Percentiles rank a stretch among this genome's conserved stretches.
Evolutionary conservation across 139 green algal genomes (phyloP).

Genomic region (Nannochloris sp.): DNA sequence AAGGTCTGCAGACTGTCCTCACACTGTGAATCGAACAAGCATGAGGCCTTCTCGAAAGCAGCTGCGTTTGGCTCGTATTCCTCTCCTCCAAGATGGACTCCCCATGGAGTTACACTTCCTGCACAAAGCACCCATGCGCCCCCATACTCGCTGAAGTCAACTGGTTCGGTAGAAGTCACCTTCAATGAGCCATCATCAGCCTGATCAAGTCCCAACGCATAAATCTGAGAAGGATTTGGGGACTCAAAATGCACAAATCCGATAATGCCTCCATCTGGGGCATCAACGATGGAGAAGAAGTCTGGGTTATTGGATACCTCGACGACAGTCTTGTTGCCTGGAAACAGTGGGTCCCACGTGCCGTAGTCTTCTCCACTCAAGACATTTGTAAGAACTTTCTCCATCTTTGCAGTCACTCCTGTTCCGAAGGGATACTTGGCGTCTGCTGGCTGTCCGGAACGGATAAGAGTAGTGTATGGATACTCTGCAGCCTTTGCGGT

Average conservation of each 20-base stretch:
- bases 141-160: constrained; percentile 1
- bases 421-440: neutral
- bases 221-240: constrained; percentile 10
- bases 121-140: constrained; percentile 3
- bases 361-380: constrained; percentile 3
- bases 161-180: constrained; percentile 1
- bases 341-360: neutral
- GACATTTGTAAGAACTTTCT: neutral
- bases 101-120: constrained; percentile 27
- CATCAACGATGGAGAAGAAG: constrained; percentile 25
- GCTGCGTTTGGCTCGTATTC: constrained; percentile 35
- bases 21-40: constrained; percentile 4
- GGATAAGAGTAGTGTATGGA: constrained; percentile 6
- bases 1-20: constrained; percentile 2
- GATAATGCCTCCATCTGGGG: constrained; percentile 13
- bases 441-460: constrained; percentile 4
- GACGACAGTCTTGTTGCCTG: neutral
- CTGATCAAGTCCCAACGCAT: constrained; percentile 11
- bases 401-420: neutral
- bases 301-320: constrained; percentile 26
- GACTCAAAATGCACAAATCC: constrained; percentile 30
- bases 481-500: constrained; percentile 1
- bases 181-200: constrained; percentile 6
- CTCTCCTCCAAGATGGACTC: constrained; percentile 25
- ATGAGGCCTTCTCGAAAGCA: neutral